Base-by-base conservation (phyloP, 2,329 filamentous ascomycete genomes). In the Botrytis fragariae region DNA sequence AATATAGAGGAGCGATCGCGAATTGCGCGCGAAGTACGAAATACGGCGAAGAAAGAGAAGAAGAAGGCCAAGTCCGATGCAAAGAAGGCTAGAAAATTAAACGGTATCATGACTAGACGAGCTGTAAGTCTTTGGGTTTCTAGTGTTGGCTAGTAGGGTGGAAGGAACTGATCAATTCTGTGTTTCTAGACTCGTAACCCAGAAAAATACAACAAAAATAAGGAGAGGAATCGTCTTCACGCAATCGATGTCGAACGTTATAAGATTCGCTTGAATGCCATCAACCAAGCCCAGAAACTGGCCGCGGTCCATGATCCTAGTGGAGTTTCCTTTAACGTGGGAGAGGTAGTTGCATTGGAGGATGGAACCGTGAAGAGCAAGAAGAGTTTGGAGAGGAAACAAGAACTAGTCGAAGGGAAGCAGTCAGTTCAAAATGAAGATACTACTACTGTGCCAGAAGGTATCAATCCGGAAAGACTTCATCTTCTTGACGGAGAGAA, bases 171-270 rank as follows among this genome's bases (percentile, higher is more conserved):
- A 72, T 68, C 18, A 48, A 71, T 44, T 12, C 32, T 71, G 39
- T 7, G 37, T 18, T 45, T 39, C 20, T 59, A 81, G 80, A 81
- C 79, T 37, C 76, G 77, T 64, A 81, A 81, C 67, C 77, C 77
- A 37, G 80, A 82, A 71, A 82, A 82, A 74, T 81, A 81, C 64
- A 74, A 72, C 72, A 81, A 81, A 60, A 82, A 82, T 54, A 77
- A 80, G 48, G 81, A 81, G n/a, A 79, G 80, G 10, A 82, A 82
- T 71, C 75, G 75, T 35, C 63, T 76, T 61, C 79, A 80, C 29
- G 77, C 73, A 32, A 80, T 82, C 64, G 77, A 80, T n/a, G 37
- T 74, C 22, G 81, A 82, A 74, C 76, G 81, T 51, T 75, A 78
- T 39, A 79, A 77, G 68, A 81, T 82, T 61, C 77, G 75, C 39